These are phyloP conservation scores for Populus simonii DNA, from an alignment of 345 rosid genomes.

Conservation along the genomic window DNA sequence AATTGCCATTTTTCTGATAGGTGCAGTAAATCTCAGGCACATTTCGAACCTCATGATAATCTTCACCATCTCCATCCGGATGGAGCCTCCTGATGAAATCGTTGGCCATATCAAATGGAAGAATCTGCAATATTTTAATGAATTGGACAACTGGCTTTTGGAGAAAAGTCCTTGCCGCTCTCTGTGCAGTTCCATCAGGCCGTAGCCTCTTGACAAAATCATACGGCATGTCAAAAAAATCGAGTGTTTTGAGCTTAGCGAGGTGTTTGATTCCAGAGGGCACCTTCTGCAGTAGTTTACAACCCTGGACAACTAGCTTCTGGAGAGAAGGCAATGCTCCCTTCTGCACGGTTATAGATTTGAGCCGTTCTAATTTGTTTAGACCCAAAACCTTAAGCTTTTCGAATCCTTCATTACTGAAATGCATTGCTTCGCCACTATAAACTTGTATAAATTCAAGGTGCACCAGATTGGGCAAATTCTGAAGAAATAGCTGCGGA, in stretches of 20 bases:
- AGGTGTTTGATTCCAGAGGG: slow-evolving; percentile 23
- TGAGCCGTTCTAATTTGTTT: slow-evolving; percentile 8
- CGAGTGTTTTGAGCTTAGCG: slow-evolving; percentile 14
- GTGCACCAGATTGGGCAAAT: slow-evolving; percentile 26
- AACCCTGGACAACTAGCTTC: slow-evolving; percentile 18
- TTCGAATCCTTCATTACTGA: slow-evolving; percentile 10
- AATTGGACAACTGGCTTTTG: no score
- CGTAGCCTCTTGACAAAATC: slow-evolving; percentile 2
- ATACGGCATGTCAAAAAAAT: slow-evolving; percentile 20
- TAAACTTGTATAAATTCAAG: slow-evolving; percentile 17
- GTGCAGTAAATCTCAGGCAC: slow-evolving; percentile 12
- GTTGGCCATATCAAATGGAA: slow-evolving; percentile 14
- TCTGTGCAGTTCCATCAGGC: not conserved
- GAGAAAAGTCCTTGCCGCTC: no score
- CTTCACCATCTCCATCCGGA: slow-evolving; percentile 9
- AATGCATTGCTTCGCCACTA: slow-evolving; percentile 15
- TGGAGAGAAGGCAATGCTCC: slow-evolving; percentile 31
- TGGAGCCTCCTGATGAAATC: not conserved
- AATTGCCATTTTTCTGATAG: not conserved
- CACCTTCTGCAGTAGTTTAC: slow-evolving; percentile 16
- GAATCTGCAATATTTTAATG: no score
- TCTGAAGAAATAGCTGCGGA: slow-evolving; percentile 10
- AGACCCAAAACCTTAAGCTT: slow-evolving; percentile 25
- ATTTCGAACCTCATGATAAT: not conserved
- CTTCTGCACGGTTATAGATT: slow-evolving; percentile 10